Conservation (phyloP, 208 protist species). For the Wallacemonas sp. region DNA sequence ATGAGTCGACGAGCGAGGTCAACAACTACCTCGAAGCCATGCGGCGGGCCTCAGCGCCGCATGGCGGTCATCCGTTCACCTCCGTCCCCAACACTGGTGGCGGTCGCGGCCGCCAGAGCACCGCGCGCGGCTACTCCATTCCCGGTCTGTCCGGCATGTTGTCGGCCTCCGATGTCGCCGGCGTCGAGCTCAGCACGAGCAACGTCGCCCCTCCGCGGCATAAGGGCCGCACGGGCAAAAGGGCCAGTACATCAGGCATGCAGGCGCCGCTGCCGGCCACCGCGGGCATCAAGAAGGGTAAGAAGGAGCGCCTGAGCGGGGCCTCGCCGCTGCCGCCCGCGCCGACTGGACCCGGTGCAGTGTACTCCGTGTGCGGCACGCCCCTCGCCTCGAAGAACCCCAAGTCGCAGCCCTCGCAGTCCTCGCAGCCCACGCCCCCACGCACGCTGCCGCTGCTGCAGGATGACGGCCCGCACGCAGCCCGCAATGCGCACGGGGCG, state of each 20-base stretch:
- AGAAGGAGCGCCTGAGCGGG: neutral
- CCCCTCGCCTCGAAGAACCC: no score
- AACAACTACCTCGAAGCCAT: neutral
- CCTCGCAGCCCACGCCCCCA: neutral
- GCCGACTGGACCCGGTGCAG: neutral
- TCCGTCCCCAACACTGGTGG: neutral
- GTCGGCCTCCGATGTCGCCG: slow-evolving; percentile 11
- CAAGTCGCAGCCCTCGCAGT: no score
- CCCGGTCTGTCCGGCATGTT: slow-evolving; percentile 8
- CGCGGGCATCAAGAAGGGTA: neutral
- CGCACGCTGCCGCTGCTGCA: slow-evolving; percentile 1
- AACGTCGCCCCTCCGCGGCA: neutral
- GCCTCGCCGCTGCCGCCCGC: neutral
- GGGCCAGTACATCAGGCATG: neutral
- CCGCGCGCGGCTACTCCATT: slow-evolving; percentile 11
- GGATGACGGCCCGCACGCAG: neutral
- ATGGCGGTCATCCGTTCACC: neutral
- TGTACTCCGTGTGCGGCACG: neutral
- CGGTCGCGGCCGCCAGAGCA: neutral
- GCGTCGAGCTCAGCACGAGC: neutral
- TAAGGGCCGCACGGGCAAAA: neutral
- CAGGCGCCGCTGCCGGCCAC: neutral
- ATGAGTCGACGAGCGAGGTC: slow-evolving; percentile 5
- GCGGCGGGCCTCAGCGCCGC: neutral
- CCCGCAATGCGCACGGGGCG: neutral